Base-by-base conservation (phyloP, 139 green algal genomes). In the Volvox reticuliferus region DNA sequence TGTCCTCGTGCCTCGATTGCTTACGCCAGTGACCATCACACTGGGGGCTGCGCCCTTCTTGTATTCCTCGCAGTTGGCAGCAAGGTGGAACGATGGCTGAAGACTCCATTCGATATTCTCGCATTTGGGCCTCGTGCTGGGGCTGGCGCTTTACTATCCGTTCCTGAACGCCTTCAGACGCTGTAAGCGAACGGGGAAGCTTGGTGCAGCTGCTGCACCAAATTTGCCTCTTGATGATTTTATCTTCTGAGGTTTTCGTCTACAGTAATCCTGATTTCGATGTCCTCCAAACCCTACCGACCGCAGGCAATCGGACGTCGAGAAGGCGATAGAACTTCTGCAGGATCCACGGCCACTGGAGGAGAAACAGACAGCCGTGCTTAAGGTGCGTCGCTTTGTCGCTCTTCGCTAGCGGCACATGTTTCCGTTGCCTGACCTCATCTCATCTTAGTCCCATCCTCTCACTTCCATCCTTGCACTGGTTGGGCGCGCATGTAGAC, bases 261-360 rank as follows among this genome's bases (percentile, higher is more conserved):
- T 79, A 44, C 73, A 37, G 67, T 79, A 79, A 79, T 79, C 22
- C 28, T 79, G 26, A 44, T 79, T 32, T 82, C 1, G 33, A 55
- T 61, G 18, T 30, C 32, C 13, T 18, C 71, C 71, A 12, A 17
- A 73, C 71, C 71, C 22, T 79, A 14, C 14, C 24, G 28, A 79
- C 22, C 28, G 21, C 22, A 84, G 78, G 78, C 95, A 95, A 61
- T 32, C 44, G 22, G 96, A 97, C 75, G 65, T 97, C 62, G 90
- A 96, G 77, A 80, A 91, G 22, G 62, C 95, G 6, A 50, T 71
- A 16, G 81, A 95, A 68, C 91, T 97, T 44, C 79, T 95, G 21
- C 93, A 96, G 61, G 95, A 97, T 82, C 93, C 95, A 22, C 91
- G 95, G 5, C 92, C 96, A 0, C 73, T 97, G 6, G 94, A 96